These are phyloP conservation scores for Sophora flavescens DNA, from an alignment of 306 rosid species.

Conservation along the genomic window DNA sequence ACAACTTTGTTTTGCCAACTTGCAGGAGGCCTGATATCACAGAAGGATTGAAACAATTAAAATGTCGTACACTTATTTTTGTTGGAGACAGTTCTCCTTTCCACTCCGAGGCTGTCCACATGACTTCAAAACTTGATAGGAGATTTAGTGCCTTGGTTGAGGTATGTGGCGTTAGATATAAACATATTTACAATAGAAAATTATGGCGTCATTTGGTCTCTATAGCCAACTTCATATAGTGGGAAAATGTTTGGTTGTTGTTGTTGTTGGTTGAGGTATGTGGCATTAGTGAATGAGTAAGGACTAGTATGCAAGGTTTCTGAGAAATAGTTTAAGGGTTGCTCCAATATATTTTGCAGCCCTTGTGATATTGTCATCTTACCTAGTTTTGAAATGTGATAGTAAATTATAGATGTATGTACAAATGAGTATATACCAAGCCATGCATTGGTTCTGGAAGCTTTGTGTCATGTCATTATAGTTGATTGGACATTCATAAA, in stretches of 20 bases:
- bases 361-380: neutral
- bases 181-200: too few species aligned
- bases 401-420: constrained; percentile 5
- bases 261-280: constrained; percentile 80
- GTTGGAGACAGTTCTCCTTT: constrained; percentile 98
- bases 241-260: too few species aligned
- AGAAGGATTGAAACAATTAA: constrained; percentile 76
- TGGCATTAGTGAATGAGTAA: neutral
- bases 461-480: neutral
- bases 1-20: constrained; percentile 43
- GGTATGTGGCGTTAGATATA: constrained; percentile 54
- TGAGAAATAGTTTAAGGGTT: neutral
- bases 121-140: constrained; percentile 88
- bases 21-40: constrained; percentile 90
- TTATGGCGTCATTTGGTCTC: too few species aligned
- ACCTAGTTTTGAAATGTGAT: too few species aligned
- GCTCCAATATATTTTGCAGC: neutral
- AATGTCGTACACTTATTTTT: constrained; percentile 89
- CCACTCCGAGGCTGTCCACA: constrained; percentile 91
- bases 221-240: too few species aligned
- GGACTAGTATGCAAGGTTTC: neutral
- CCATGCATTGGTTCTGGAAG: constrained; percentile 19
- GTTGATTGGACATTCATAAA: neutral
- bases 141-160: constrained; percentile 95
- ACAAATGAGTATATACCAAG: neutral